Conservation (phyloP, 2,329 filamentous ascomycete species). For the Penicillium vulpinum region DNA sequence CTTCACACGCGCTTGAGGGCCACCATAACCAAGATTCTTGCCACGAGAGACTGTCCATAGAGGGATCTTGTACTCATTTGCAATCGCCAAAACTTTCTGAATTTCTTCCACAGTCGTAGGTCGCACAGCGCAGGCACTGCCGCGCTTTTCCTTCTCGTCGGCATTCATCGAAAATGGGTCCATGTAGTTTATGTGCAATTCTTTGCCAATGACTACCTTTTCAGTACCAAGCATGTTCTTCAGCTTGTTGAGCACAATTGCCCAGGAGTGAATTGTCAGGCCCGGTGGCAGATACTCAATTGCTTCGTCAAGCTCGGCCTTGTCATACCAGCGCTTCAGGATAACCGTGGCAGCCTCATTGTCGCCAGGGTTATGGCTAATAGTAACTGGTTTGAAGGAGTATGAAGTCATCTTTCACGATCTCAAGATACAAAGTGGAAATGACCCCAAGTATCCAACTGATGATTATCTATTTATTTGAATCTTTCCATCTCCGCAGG, state of each 20-base stretch:
- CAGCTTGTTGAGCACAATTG: background rate
- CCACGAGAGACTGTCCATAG: background rate
- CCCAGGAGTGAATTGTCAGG: background rate
- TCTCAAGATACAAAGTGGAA: background rate
- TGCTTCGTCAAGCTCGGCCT: background rate
- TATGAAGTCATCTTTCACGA: background rate
- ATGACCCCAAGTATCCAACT: background rate
- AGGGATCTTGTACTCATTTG: background rate
- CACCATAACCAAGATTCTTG: background rate
- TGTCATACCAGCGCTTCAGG: background rate
- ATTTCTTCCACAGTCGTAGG: background rate
- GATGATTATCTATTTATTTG: background rate
- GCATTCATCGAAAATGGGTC: background rate
- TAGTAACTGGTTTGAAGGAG: background rate
- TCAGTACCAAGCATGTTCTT: background rate
- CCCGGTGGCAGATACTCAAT: background rate
- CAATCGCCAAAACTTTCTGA: background rate
- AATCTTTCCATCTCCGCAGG: background rate
- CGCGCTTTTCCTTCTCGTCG: background rate
- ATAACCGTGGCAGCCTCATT: background rate
- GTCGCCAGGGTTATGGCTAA: background rate
- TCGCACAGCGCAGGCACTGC: background rate
- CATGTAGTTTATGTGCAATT: background rate
- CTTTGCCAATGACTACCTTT: background rate
- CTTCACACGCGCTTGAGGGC: background rate